These are phyloP conservation scores for Kwoniella mangroviensis DNA, from an alignment of 768 basidiomycete species.

Conservation along the genomic window DNA sequence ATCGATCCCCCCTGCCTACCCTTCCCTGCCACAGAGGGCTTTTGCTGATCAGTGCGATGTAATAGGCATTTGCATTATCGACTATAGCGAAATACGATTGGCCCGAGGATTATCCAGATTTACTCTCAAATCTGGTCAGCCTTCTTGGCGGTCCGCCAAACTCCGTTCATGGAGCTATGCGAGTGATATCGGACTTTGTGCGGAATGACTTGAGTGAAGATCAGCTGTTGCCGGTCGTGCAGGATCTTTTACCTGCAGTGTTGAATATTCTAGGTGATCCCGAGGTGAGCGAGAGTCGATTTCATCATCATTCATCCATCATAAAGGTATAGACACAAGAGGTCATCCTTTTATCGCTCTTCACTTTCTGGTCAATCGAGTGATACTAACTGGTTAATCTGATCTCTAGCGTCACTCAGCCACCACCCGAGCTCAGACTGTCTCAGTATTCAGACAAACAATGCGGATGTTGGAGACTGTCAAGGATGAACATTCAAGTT, in stretches of 20 bases:
- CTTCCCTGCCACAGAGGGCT: background rate
- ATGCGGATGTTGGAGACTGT: constrained; percentile 90
- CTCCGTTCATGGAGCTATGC: constrained; percentile 93
- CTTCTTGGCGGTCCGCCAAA: constrained; percentile 74
- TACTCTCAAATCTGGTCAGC: constrained; percentile 74
- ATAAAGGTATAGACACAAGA: no score
- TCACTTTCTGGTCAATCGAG: no score
- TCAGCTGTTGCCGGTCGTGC: constrained; percentile 89
- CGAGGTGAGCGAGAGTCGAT: constrained; percentile 63
- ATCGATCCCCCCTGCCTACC: background rate
- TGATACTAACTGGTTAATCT: no score
- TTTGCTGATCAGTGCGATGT: constrained; percentile 7
- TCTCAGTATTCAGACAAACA: constrained; percentile 89
- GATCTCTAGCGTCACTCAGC: constrained; percentile 68
- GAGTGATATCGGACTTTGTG: constrained; percentile 92
- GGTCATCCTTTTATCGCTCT: no score
- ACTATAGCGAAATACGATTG: constrained; percentile 89
- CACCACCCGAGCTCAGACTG: constrained; percentile 79
- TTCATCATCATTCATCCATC: no score
- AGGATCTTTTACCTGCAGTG: constrained; percentile 83
- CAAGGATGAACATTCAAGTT: constrained; percentile 85
- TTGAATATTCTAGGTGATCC: constrained; percentile 76
- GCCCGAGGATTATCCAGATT: constrained; percentile 93
- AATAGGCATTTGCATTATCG: constrained; percentile 83
- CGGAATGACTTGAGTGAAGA: constrained; percentile 91